phyloP scores from a whole-genome alignment of 164 flowering plant species.

The Tetracentron sinense region DNA sequence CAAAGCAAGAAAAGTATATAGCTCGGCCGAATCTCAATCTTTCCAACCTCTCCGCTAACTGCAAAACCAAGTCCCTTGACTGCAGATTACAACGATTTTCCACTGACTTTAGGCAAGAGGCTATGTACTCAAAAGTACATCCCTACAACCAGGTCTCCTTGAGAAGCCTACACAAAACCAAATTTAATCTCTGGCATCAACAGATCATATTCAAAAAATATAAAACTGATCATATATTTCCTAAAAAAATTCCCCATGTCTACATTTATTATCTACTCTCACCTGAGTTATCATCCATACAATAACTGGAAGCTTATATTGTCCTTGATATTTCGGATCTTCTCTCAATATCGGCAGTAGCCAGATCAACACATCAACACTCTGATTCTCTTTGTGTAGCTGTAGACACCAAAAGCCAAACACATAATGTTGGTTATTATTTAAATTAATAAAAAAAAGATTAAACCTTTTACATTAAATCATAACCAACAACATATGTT shows the following conservation, averaged over 20 bases:
- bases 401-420: too few species aligned
- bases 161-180: conserved; percentile 38
- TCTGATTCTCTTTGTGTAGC: too few species aligned
- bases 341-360: conserved; percentile 34
- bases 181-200: not conserved
- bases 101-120: conserved; percentile 44
- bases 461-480: too few species aligned
- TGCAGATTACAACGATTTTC: conserved; percentile 56
- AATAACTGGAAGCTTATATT: conserved; percentile 42
- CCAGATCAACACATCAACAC: conserved; percentile 35
- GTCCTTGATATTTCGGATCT: conserved; percentile 42
- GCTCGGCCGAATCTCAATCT: not conserved
- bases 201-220: not conserved
- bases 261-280: not conserved
- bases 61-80: conserved; percentile 59
- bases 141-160: conserved; percentile 60
- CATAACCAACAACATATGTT: too few species aligned
- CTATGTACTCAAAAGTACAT: conserved; percentile 43
- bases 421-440: too few species aligned
- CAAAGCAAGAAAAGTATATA: not conserved
- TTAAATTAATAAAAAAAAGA: too few species aligned
- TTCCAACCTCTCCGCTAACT: conserved; percentile 56
- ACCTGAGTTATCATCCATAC: conserved; percentile 50
- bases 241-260: too few species aligned
- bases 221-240: too few species aligned